These are phyloP conservation scores for Vigna reflexopilosa DNA, from an alignment of 306 rosid species.

Conservation along the genomic window DNA sequence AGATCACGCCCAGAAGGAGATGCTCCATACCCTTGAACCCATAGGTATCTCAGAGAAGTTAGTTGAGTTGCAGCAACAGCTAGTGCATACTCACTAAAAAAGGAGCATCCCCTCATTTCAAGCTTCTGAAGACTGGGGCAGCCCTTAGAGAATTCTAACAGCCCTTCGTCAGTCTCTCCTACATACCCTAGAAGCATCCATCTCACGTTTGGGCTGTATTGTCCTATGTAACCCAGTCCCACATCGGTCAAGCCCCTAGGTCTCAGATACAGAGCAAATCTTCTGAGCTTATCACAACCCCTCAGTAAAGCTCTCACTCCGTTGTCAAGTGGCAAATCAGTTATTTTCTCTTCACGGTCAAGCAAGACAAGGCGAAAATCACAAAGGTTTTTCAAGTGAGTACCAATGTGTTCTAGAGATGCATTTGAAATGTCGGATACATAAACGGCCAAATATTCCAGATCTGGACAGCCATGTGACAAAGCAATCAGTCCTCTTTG, in stretches of 20 bases:
- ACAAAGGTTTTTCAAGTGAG: slow-evolving; percentile 72
- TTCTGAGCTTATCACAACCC: slow-evolving; percentile 83
- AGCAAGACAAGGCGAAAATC: slow-evolving; percentile 96
- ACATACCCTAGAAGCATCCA: slow-evolving; percentile 99
- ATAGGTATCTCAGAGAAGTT: slow-evolving; percentile 77
- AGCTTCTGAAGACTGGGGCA: slow-evolving; percentile 94
- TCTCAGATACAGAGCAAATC: slow-evolving; percentile 91
- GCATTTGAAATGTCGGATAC: slow-evolving; percentile 88
- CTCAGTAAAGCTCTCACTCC: slow-evolving; percentile 85
- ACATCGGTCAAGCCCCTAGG: slow-evolving; percentile 81
- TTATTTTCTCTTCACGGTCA: slow-evolving; percentile 71
- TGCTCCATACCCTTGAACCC: slow-evolving; percentile 94
- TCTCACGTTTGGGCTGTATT: slow-evolving; percentile 83
- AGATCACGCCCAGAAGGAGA: slow-evolving; percentile 74
- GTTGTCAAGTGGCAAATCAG: slow-evolving; percentile 93
- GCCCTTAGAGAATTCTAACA: slow-evolving; percentile 75
- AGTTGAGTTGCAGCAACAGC: slow-evolving; percentile 73
- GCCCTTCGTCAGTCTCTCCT: slow-evolving; percentile 87
- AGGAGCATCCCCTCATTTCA: slow-evolving; percentile 93
- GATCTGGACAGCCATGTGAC: slow-evolving; percentile 88
- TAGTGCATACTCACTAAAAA: slow-evolving; percentile 87
- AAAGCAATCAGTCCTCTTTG: slow-evolving; percentile 90
- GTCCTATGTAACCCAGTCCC: slow-evolving; percentile 83
- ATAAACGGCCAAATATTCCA: slow-evolving; percentile 87
- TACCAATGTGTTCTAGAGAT: slow-evolving; percentile 75